phyloP scores from a whole-genome alignment of 306 rosid genomes.

The Abrus pulchellus region DNA sequence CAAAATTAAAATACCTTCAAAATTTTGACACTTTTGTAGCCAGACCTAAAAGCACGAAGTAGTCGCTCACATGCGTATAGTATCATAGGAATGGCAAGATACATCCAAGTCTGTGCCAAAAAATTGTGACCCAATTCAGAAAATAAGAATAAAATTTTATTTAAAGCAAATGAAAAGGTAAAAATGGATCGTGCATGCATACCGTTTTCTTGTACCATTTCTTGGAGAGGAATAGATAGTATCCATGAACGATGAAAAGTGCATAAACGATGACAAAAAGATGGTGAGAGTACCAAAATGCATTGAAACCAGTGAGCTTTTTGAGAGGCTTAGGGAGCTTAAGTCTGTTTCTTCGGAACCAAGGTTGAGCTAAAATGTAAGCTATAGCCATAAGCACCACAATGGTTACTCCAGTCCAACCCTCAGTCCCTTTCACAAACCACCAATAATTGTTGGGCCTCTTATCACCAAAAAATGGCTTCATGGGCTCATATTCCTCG shows the following conservation, averaged over 20 bases:
- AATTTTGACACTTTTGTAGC: slow-evolving; percentile 72
- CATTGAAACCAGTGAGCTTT: slow-evolving; percentile 86
- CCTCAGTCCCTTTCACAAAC: slow-evolving; percentile 90
- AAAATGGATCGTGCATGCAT: background rate
- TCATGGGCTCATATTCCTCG: slow-evolving; percentile 68
- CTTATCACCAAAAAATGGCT: slow-evolving; percentile 62
- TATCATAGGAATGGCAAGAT: slow-evolving; percentile 77
- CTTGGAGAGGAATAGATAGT: slow-evolving; percentile 81
- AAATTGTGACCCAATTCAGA: slow-evolving; percentile 13
- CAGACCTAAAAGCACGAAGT: slow-evolving; percentile 85
- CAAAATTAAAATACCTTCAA: slow-evolving; percentile 60
- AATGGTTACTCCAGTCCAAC: slow-evolving; percentile 87
- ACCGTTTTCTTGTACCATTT: slow-evolving; percentile 92
- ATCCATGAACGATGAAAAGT: slow-evolving; percentile 80
- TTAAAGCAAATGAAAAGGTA: background rate
- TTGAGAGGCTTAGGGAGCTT: slow-evolving; percentile 75
- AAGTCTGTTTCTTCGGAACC: slow-evolving; percentile 75
- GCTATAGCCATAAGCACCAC: slow-evolving; percentile 88
- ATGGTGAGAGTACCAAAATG: slow-evolving; percentile 97
- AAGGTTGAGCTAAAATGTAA: slow-evolving; percentile 81
- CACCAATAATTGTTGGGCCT: slow-evolving; percentile 88
- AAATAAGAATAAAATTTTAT: background rate
- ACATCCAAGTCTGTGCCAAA: slow-evolving; percentile 85
- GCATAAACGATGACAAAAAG: slow-evolving; percentile 83
- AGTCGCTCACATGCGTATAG: slow-evolving; percentile 83